A percentile compares a stretch with the other conserved stretches of the same genome.
Conservation (phyloP, 129 eudicot genomes). For the Flaveria bidentis region DNA sequence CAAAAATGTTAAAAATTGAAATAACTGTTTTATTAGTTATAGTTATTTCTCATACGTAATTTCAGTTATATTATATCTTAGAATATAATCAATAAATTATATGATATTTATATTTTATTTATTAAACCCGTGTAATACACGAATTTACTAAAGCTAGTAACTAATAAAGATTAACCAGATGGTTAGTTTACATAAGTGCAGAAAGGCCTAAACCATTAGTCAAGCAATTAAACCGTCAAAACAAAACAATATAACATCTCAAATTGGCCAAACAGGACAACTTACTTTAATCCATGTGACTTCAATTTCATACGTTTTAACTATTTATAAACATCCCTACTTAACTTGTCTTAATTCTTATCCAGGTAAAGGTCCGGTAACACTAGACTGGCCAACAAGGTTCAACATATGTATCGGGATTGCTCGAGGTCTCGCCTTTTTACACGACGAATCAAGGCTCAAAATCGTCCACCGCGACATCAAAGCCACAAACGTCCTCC, state of each 20-base stretch:
- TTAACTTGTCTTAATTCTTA: not conserved
- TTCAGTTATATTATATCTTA: no score
- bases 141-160: no score
- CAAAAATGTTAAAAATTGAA: no score
- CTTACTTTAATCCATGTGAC: not conserved
- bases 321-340: not conserved
- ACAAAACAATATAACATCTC: not conserved
- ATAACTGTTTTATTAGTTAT: no score
- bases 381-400: conserved; percentile 78
- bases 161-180: not conserved
- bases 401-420: conserved; percentile 72
- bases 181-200: not conserved
- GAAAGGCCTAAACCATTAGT: not conserved
- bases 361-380: conserved; percentile 40
- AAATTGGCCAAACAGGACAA: not conserved
- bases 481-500: conserved; percentile 79
- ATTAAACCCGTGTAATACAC: no score
- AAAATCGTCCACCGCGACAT: conserved; percentile 85
- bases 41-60: no score
- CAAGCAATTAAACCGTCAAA: not conserved
- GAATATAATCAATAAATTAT: no score
- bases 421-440: conserved; percentile 78
- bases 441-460: conserved; percentile 81
- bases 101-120: no score
- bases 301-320: not conserved